Evolutionary conservation across 139 green algal genomes (phyloP).

Genomic region (Chlorella sp.): DNA sequence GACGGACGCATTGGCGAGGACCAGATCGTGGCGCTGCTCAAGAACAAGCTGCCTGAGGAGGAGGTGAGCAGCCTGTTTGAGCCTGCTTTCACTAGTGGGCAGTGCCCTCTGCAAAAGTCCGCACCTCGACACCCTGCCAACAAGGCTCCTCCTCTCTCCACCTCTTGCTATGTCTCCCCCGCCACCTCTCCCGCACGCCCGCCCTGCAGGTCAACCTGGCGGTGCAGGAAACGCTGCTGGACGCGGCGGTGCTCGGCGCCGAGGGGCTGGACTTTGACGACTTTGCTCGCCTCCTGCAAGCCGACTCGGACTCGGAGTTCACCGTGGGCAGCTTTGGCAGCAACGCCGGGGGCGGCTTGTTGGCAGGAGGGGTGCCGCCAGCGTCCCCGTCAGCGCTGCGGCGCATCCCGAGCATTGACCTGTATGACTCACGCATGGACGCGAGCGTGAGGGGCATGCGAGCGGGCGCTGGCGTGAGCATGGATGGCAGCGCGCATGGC

Average conservation of each 20-base stretch:
- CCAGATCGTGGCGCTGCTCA: conserved; percentile 51
- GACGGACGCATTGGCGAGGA: conserved; percentile 43
- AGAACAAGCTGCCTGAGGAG: conserved; percentile 62
- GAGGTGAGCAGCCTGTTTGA: conserved; percentile 56
- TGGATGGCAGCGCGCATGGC: background rate
- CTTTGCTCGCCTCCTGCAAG: conserved; percentile 55
- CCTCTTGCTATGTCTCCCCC: background rate
- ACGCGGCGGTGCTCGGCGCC: conserved; percentile 48
- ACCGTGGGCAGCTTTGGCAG: background rate
- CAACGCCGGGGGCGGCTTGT: background rate
- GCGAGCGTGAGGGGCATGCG: background rate
- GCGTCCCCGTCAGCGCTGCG: background rate
- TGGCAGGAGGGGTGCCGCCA: conserved; percentile 38
- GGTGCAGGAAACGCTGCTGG: conserved; percentile 72
- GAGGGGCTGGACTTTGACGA: conserved; percentile 76
- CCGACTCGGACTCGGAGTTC: conserved; percentile 10
- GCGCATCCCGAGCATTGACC: conserved; percentile 7
- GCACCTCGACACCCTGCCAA: no score
- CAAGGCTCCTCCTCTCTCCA: background rate
- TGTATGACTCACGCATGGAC: conserved; percentile 23
- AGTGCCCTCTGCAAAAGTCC: background rate
- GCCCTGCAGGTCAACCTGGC: conserved; percentile 48
- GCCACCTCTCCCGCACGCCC: background rate
- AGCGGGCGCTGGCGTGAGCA: background rate
- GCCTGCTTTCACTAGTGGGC: conserved; percentile 23